Evolutionary conservation across 2,329 filamentous ascomycete genomes (phyloP), one percentile per base, ranked within the genome.

Genomic region (Neofusicoccum cordaticola): DNA sequence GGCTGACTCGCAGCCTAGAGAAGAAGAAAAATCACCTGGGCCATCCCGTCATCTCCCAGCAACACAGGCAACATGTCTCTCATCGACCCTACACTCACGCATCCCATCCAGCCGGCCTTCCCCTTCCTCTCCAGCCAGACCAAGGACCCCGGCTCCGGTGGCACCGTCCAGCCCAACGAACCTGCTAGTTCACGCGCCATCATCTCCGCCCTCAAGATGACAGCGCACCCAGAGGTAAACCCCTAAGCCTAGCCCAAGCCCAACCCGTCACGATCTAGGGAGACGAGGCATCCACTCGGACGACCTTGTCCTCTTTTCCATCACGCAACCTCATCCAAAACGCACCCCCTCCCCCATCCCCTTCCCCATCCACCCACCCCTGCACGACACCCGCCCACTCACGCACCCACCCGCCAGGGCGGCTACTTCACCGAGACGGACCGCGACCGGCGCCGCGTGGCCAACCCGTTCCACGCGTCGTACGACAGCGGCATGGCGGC

Each of bases 361-460:
- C 27, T 3, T 22, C 22, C 22, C 22, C 22, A 22, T 22, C 22
- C 22, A 22, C 22, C 22, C 22, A 22, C 27, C 27, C 27, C 27
- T 31, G 1, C 27, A 5, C 27, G 27, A 5, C 1, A 31, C 6
- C 27, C 27, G 5, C 27, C 27, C 9, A 19, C 11, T 12, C 4
- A 51, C 7, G n/a, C 31, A 51, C 13, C 3, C 13, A 34, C 37
- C 37, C 8, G 35, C 0, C 83, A 85, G 64, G 84, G 83, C 51
- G 83, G 83, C 17, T 84, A 78, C 69, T 85, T 75, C 68, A 60
- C 77, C 60, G 76, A 85, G 67, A 83, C 79, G 0, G 84, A 82
- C 67, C 75, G 77, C 47, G 83, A 85, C 70, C 3, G 69, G 0
- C 64, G 68, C 0, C 63, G 65, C 2, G 78, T 90, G 17, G 81